A percentile compares a stretch with the other conserved stretches of the same genome.
These are phyloP conservation scores for Neurospora tetrasperma DNA, from an alignment of 495 filamentous ascomycete genomes.

Conservation along the genomic window DNA sequence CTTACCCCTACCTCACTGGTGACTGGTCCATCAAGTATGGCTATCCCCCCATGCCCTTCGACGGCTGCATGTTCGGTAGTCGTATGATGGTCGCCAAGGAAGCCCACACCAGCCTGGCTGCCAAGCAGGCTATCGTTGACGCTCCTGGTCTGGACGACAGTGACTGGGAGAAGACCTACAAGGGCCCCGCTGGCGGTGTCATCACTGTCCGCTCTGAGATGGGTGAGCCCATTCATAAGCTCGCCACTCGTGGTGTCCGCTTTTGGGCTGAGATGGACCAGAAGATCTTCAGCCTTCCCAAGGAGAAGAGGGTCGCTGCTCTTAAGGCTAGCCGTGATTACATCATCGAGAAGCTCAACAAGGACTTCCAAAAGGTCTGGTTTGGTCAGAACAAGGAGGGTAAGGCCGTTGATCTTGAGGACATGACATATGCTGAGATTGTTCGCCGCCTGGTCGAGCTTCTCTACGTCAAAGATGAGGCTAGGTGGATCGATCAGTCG, in stretches of 20 bases:
- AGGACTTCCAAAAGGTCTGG: slow-evolving; percentile 98
- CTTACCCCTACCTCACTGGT: slow-evolving; percentile 87
- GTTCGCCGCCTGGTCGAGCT: slow-evolving; percentile 89
- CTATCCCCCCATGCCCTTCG: slow-evolving; percentile 89
- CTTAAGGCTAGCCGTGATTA: slow-evolving; percentile 85
- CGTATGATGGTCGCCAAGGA: slow-evolving; percentile 94
- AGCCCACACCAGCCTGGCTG: slow-evolving; percentile 82
- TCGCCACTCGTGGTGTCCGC: slow-evolving; percentile 84
- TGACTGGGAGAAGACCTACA: slow-evolving; percentile 97
- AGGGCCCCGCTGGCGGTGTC: slow-evolving; percentile 79
- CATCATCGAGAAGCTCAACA: slow-evolving; percentile 96
- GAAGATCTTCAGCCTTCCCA: slow-evolving; percentile 93
- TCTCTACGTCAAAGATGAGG: slow-evolving; percentile 90
- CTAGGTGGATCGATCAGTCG: slow-evolving; percentile 86
- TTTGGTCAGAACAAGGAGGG: slow-evolving; percentile 82
- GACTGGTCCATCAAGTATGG: slow-evolving; percentile 75
- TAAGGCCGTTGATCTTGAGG: slow-evolving; percentile 84
- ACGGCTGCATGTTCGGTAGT: slow-evolving; percentile 82
- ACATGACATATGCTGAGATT: slow-evolving; percentile 96
- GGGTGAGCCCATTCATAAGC: slow-evolving; percentile 98
- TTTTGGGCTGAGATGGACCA: slow-evolving; percentile 99
- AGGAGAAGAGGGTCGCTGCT: slow-evolving; percentile 84
- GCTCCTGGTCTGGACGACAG: slow-evolving; percentile 77
- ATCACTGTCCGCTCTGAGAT: slow-evolving; percentile 98
- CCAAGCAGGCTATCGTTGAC: slow-evolving; percentile 91